Evolutionary conservation across 192 early-diverging fungal genomes (phyloP).

Genomic region (Podila epicladia): DNA sequence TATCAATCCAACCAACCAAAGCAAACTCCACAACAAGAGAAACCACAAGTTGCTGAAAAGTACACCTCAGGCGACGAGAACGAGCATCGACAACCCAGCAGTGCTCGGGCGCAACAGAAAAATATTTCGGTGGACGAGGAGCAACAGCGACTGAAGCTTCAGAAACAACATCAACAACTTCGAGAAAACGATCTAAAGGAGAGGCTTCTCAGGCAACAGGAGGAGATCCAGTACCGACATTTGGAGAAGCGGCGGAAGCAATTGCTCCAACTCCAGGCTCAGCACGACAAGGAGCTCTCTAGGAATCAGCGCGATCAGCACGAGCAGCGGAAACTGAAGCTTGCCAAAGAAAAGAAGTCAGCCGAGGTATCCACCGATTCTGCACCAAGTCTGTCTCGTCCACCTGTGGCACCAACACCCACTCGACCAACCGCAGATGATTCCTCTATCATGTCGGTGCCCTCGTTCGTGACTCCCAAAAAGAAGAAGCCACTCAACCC

Average conservation of each 20-base stretch:
- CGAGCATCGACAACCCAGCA: not conserved
- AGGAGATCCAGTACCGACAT: not conserved
- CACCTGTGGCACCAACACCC: not conserved
- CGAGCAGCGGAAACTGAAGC: not conserved
- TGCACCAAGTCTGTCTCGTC: no score
- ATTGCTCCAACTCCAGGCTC: not conserved
- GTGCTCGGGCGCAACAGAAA: constrained; percentile 13
- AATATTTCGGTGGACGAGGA: constrained; percentile 5
- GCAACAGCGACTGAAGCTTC: constrained; percentile 14
- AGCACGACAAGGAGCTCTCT: not conserved
- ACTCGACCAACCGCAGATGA: not conserved
- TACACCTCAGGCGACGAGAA: not conserved
- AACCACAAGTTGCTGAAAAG: not conserved
- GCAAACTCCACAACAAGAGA: no score
- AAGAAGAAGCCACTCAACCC: constrained; percentile 49
- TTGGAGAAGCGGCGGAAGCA: not conserved
- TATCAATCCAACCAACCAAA: not conserved
- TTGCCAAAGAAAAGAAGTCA: no score
- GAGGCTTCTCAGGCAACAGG: not conserved
- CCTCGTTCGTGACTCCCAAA: constrained; percentile 14
- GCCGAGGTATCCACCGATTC: no score
- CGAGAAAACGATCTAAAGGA: constrained; percentile 11
- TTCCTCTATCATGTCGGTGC: not conserved
- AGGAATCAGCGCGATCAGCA: not conserved
- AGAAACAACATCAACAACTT: constrained; percentile 13